Evolutionary conservation across 257 asterid genomes (phyloP), one percentile per base, ranked within the genome.

Genomic region (Solanum chiquidenum): DNA sequence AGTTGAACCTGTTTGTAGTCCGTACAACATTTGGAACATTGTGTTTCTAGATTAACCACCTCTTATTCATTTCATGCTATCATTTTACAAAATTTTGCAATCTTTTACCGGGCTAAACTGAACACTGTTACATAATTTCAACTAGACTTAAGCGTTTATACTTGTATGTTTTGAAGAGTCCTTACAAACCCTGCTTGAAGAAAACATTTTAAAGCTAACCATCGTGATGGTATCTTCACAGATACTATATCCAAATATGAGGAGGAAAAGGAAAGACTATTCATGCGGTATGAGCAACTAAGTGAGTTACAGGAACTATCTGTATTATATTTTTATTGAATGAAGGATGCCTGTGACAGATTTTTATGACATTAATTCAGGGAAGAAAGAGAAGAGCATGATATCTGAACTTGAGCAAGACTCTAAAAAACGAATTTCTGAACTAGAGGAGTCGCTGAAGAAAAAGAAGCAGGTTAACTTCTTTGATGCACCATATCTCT

Each of bases 401-500:
- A 73, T 96, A 86, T 91, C 95, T 86, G 98, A 96, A 90, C 90
- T 89, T 83, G 98, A 95, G 95, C 95, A 97, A 90, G 89, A 91
- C 83, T 91, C 89, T 87, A 86, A 92, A 73, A 93, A 92, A 83
- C 95, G 91, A 93, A 93, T 96, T 83, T 91, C 94, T 82, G 95
- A 95, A 86, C 90, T 97, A 87, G 99, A 97, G 91, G 98, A 94
- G 88, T 97, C 99, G 37, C 90, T 97, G 90, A 96, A 95, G 98
- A 97, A 95, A 96, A 97, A 95, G 92, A 97, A 95, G 87, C 95
- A 95, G 98, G 99, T 95, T 62, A 91, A 76, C 79, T 87, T 68
- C 87, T 85, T 34, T 7, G 34, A 16, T 85, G 87, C 84, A 87
- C 62, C 77, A 83, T 83, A 20, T 60, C 64, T 3, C 52, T 16